Percentiles rank a stretch among this genome's conserved stretches.
Evolutionary conservation across 495 filamentous ascomycete species (phyloP).

Genomic region (Parathielavia hyrcaniae): DNA sequence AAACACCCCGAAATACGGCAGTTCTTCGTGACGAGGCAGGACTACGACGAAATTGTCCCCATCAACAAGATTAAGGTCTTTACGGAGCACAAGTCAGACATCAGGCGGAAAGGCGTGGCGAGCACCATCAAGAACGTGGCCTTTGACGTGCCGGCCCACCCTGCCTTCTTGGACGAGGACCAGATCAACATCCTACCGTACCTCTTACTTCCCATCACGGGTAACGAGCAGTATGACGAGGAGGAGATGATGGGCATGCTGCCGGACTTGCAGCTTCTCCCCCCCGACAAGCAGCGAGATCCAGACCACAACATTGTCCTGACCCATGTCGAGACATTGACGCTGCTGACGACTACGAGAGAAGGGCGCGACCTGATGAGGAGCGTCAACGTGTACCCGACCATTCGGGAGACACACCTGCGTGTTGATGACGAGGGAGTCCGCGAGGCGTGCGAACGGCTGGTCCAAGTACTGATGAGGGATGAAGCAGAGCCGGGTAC

Average conservation of each 20-base stretch:
- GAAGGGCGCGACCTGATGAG: conserved; percentile 68
- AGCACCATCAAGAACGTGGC: conserved; percentile 83
- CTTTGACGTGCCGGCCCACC: conserved; percentile 64
- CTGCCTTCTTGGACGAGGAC: conserved; percentile 58
- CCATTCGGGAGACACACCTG: conserved; percentile 80
- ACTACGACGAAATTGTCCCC: conserved; percentile 73
- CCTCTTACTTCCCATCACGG: conserved; percentile 62
- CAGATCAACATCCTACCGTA: conserved; percentile 80
- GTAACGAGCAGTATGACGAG: conserved; percentile 56
- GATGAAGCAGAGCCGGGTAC: conserved; percentile 58
- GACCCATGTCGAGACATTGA: conserved; percentile 82
- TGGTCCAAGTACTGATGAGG: conserved; percentile 89
- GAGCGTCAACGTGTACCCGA: conserved; percentile 74
- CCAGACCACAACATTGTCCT: conserved; percentile 64
- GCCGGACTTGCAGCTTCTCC: conserved; percentile 78
- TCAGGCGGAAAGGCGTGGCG: conserved; percentile 85
- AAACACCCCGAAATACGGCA: conserved; percentile 66
- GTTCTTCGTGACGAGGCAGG: conserved; percentile 67
- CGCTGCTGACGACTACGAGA: conserved; percentile 72
- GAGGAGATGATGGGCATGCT: conserved; percentile 76
- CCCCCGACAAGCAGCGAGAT: conserved; percentile 81
- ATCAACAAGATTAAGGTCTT: conserved; percentile 86
- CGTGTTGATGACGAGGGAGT: conserved; percentile 74
- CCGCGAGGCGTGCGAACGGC: conserved; percentile 74
- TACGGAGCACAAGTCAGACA: conserved; percentile 73